Base-by-base conservation (phyloP, 2,329 filamentous ascomycete species). In the Hypoxylon sp. region DNA sequence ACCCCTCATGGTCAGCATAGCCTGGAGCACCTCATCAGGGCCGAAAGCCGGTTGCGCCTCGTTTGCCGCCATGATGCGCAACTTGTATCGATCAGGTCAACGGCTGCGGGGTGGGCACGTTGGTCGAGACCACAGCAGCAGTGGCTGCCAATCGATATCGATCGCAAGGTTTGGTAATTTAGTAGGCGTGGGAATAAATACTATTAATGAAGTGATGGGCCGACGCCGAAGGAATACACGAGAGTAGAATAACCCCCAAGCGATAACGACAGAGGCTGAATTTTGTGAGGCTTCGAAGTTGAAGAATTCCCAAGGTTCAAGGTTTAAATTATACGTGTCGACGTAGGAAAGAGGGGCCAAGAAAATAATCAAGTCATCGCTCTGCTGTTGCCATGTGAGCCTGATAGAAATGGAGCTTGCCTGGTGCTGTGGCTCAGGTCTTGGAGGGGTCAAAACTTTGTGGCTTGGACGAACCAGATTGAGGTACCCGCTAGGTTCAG, bases 1-100 rank as follows among this genome's bases (percentile, higher is more conserved):
- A 81, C 91, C 92, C 79, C 94, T 91, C 94, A 99, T 97, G 70
- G 94, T 96, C 78, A 90, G 88, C 82, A 98, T 90, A 70, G 95
- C 96, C 74, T 91, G 90, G 75, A 98, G 86, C 74, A 99, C 93
- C 77, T 85, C 84, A 49, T 83, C 80, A 70, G 93, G 92, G 81
- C 89, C 88, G 82, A 96, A 97, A 80, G 88, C 87, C 82, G 91
- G 89, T 80, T 89, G 86, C 72, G 85, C 82, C 73, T 85, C 84
- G 79, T 86, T 89, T 75, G 86, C 80, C 78, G 92, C 90, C 92
- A 95, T 95, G 79, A 63, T 77, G 76, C 68, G 67, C 69, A 71
- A 70, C 51, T 70, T 64, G 56, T 67, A 65, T 71, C 56, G 56
- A 66, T 67, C 72, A 67, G 70, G 60, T 70, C 67, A 66, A 68